phyloP scores from a whole-genome alignment of 2,329 filamentous ascomycete genomes.

The Alternaria alternata region DNA sequence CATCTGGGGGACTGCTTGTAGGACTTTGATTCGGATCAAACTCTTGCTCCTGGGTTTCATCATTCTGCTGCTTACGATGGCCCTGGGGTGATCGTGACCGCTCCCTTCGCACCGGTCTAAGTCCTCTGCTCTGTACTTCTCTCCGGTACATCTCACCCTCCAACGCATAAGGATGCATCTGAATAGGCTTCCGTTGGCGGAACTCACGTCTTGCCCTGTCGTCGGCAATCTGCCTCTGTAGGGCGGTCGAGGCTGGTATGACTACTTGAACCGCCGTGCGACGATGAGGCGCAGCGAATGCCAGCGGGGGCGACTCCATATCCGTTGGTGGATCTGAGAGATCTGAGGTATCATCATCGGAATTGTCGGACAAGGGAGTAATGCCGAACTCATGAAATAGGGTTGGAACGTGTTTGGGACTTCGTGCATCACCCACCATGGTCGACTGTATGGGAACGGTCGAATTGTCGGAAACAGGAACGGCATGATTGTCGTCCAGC shows the following conservation, averaged over 20 bases:
- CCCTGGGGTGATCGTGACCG: conserved; percentile 39
- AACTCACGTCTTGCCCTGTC: conserved; percentile 45
- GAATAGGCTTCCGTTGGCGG: conserved; percentile 57
- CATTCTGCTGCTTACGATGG: conserved; percentile 21
- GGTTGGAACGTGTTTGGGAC: conserved; percentile 9
- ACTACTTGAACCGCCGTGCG: conserved; percentile 39
- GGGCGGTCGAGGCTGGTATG: conserved; percentile 35
- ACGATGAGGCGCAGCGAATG: conserved; percentile 30
- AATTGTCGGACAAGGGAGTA: conserved; percentile 32
- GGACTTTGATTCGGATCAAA: conserved; percentile 36
- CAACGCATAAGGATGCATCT: conserved; percentile 58
- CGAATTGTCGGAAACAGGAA: conserved; percentile 3
- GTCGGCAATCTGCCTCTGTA: conserved; percentile 26
- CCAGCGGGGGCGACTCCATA: conserved; percentile 22
- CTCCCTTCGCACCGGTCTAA: conserved; percentile 53
- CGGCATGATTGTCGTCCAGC: conserved; percentile 5
- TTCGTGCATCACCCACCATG: neutral
- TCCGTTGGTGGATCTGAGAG: conserved; percentile 38
- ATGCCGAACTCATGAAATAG: conserved; percentile 31
- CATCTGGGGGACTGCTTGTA: conserved; percentile 35
- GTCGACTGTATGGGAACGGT: neutral
- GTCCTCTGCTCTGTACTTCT: conserved; percentile 53
- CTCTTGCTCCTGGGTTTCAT: conserved; percentile 45
- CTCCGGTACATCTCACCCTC: conserved; percentile 56
- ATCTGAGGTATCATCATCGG: conserved; percentile 39